Base-by-base conservation (phyloP, 805 yeast genomes). In the Ogataea nakhonphanomensis region DNA sequence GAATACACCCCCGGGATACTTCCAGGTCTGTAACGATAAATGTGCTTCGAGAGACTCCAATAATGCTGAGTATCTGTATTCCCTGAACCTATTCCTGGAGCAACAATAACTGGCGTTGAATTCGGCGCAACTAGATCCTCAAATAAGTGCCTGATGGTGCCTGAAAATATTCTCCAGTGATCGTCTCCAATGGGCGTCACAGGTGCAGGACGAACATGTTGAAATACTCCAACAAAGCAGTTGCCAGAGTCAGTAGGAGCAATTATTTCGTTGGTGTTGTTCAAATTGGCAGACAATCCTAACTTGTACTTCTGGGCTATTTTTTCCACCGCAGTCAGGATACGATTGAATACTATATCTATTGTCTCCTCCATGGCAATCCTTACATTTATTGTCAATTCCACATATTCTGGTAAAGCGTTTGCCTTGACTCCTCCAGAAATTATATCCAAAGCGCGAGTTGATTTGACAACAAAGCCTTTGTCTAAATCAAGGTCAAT, bases 41-140 rank as follows among this genome's bases (percentile, higher is more conserved):
- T 78, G 51, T 79, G 70, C 13, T 64, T 54, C 2, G 82, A 71
- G 50, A 81, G 62, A 36, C 62, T 56, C 85, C 84, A 78, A 59
- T 78, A 81, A 53, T 70, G 66, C 36, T 66, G 62, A 4, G 86
- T 80, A 52, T 82, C 88, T 5, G 88, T 81, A 59, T 80, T 81
- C 8, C 81, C 87, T 2, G 83, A 68, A 66, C 77, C 74, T 33
- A 81, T 58, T 25, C 76, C 69, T 1, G 88, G 87, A 1, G 84
- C 70, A 8, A 78, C 74, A 29, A 73, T 51, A 11, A 71, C 50
- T 3, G 48, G 39, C 12, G 37, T 59, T 37, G 60, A 46, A 3
- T 63, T 62, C 8, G 69, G 60, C 48, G 59, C 61, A 6, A 67
- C 66, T 36, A 71, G 49, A 25, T 72, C 71, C 52, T 71, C 76